phyloP scores from a whole-genome alignment of 202 grass and related monocot species.

The Panicum virgatum region DNA sequence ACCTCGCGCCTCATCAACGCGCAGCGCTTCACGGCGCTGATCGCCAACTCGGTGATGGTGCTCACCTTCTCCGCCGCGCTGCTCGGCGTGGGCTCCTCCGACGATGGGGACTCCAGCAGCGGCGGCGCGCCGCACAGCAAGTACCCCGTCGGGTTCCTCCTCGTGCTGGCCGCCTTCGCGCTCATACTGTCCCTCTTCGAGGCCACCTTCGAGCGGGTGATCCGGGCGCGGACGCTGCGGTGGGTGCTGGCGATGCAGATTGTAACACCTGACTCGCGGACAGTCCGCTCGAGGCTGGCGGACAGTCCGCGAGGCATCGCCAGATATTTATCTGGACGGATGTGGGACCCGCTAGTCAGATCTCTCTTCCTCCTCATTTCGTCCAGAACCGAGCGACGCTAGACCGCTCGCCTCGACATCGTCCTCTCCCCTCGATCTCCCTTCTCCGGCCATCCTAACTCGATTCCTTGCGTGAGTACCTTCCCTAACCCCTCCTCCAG shows the following conservation, averaged over 20 bases:
- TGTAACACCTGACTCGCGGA: no score
- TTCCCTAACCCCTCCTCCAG: no score
- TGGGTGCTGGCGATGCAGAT: conserved; percentile 48
- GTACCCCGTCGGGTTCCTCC: conserved; percentile 49
- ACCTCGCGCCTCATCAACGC: conserved; percentile 70
- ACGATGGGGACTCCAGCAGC: conserved; percentile 25
- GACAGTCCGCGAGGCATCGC: no score
- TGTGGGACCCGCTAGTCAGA: no score
- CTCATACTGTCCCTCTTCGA: conserved; percentile 63
- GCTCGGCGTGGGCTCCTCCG: conserved; percentile 40
- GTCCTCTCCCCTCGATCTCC: no score
- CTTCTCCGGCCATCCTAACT: no score
- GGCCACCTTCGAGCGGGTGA: conserved; percentile 52
- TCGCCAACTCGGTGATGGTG: conserved; percentile 64
- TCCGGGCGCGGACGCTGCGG: conserved; percentile 31
- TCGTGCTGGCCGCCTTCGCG: conserved; percentile 40
- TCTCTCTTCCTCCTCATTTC: no score
- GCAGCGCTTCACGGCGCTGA: conserved; percentile 66
- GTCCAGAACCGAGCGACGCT: no score
- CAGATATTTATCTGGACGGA: no score
- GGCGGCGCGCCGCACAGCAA: conserved; percentile 40
- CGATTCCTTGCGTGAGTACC: no score
- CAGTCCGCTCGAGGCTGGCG: no score
- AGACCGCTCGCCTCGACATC: no score
- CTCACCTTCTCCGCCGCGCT: conserved; percentile 63